Percentiles rank a stretch among this genome's conserved stretches.
These are phyloP conservation scores for Fusarium denticulatum DNA, from an alignment of 2,329 filamentous ascomycete genomes.

Conservation along the genomic window DNA sequence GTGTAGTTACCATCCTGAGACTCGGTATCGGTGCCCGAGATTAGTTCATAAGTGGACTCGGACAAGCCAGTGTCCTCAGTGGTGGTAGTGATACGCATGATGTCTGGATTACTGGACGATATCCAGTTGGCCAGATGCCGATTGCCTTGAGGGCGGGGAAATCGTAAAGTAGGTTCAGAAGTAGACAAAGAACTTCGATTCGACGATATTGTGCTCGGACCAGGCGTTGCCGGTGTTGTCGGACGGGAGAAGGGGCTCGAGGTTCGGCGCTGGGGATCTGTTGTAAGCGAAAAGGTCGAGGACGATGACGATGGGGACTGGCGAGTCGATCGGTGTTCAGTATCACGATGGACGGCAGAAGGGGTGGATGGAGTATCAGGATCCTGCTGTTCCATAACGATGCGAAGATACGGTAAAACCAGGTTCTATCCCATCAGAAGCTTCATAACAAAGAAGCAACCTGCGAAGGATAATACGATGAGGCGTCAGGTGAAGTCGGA, in stretches of 20 bases:
- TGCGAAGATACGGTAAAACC: conserved; percentile 47
- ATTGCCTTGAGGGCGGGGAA: conserved; percentile 66
- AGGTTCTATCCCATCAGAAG: conserved; percentile 42
- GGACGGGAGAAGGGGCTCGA: conserved; percentile 23
- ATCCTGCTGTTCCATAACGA: conserved; percentile 64
- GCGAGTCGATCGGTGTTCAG: conserved; percentile 44
- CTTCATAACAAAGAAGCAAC: conserved; percentile 37
- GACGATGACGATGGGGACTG: conserved; percentile 31
- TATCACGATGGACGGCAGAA: conserved; percentile 44
- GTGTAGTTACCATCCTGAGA: conserved; percentile 60
- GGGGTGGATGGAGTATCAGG: conserved; percentile 42
- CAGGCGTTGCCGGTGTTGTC: conserved; percentile 29
- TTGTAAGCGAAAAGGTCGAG: conserved; percentile 37
- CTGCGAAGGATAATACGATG: conserved; percentile 35
- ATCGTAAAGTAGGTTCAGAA: conserved; percentile 63
- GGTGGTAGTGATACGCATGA: conserved; percentile 59
- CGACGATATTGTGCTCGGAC: neutral
- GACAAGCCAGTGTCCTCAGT: conserved; percentile 62
- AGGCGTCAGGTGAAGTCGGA: conserved; percentile 37
- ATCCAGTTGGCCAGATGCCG: conserved; percentile 68
- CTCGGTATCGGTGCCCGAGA: conserved; percentile 63
- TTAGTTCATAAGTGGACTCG: conserved; percentile 67
- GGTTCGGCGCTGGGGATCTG: conserved; percentile 31
- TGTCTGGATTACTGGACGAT: conserved; percentile 65
- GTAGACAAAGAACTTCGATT: conserved; percentile 44